Base-by-base conservation (phyloP, 495 filamentous ascomycete genomes). In the Penicillium crystallinum region DNA sequence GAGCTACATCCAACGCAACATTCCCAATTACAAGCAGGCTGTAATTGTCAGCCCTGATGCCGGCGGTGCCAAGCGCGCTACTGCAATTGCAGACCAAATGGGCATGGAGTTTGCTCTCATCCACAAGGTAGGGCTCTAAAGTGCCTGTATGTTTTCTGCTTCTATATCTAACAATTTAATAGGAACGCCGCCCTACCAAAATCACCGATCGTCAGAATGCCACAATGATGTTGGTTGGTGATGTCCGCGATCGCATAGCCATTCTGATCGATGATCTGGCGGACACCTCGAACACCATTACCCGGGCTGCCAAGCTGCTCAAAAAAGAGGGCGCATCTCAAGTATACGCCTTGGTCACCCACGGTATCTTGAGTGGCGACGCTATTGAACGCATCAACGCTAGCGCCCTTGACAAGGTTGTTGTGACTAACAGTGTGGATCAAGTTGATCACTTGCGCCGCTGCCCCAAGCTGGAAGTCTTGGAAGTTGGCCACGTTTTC, bases 21-120 rank as follows among this genome's bases (percentile, higher is more conserved):
- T 97, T 59, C 86, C 90, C 53, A 86, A 91, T 60, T 90, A 83
- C 70, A 87, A 87, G 69, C 80, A 91, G 50, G 87, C 89, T 45
- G 90, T 97, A 36, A 89, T 98, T 61, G 90, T 98, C 59, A 95
- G 89, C 64, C 93, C 93, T 10, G 93, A 98, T 72, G 93, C 93
- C 10, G 93, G 93, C 51, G 93, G 93, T 46, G 95, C 93, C 11
- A 98, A 98, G 77, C 78, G 93, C 46, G 93, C 95, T 12, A 96
- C 92, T n/a, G 88, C 90, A 35, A 95, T 98, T 66, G 95, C 95
- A 11, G 93, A 98, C 65, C 84, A 84, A 40, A 81, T 98, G 59
- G 89, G 88, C 53, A 87, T 97, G 73, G 86, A 88, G 39, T 97
- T 98, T 70, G 93, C 95, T 10, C 78, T 98, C 52, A 97, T 98